Evolutionary conservation across 768 basidiomycete genomes (phyloP).

Genomic region (Jaapia argillacea): DNA sequence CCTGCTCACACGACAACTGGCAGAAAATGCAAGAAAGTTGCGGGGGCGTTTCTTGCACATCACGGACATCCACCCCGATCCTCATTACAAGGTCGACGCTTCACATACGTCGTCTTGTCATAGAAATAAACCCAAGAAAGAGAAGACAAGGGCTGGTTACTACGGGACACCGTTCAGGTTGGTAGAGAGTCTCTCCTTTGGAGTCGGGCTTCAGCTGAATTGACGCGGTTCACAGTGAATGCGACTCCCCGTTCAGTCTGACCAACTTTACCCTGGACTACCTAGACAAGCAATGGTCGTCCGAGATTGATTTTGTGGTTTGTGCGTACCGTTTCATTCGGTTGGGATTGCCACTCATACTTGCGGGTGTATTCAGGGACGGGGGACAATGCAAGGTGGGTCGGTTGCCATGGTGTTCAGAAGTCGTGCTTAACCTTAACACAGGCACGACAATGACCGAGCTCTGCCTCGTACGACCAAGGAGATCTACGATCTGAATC

Average conservation of each 20-base stretch:
- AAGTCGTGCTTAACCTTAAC: constrained; percentile 1
- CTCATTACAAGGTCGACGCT: constrained; percentile 43
- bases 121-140: constrained; percentile 43
- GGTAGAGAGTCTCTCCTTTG: constrained; percentile 15
- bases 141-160: constrained; percentile 40
- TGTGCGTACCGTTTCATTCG: constrained; percentile 33
- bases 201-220: background rate
- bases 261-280: constrained; percentile 77
- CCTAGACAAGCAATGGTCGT: constrained; percentile 69
- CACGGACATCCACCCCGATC: constrained; percentile 80
- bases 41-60: constrained; percentile 74
- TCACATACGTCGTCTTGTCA: constrained; percentile 61
- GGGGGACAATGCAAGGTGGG: constrained; percentile 63
- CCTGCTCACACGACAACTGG: background rate
- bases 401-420: background rate
- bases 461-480: constrained; percentile 67
- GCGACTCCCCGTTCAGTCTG: constrained; percentile 75
- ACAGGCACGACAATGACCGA: constrained; percentile 79
- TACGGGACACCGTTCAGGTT: constrained; percentile 66
- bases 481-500: constrained; percentile 75
- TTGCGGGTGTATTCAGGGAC: constrained; percentile 40
- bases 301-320: constrained; percentile 84
- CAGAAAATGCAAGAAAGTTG: constrained; percentile 25
- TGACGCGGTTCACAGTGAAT: constrained; percentile 35
- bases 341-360: constrained; percentile 2